phyloP scores from a whole-genome alignment of 176 grass and related monocot species.

The Eremochloa ophiuroides region DNA sequence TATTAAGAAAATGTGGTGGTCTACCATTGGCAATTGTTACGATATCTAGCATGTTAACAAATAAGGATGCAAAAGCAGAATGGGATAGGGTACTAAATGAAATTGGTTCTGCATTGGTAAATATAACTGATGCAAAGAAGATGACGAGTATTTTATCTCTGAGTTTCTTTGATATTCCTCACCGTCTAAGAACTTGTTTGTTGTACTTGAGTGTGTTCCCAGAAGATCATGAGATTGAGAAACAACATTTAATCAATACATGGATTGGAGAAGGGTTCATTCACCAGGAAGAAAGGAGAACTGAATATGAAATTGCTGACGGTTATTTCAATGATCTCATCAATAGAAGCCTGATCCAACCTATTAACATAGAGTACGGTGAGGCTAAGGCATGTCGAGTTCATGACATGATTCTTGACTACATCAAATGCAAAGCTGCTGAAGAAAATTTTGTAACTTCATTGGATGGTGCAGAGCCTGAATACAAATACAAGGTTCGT shows the following conservation, averaged over 20 bases:
- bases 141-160: neutral
- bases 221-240: neutral
- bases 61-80: neutral
- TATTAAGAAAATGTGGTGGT: neutral
- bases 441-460: neutral
- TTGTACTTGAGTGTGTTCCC: neutral
- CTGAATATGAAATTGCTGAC: neutral
- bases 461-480: neutral
- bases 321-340: neutral
- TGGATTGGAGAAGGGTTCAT: constrained; percentile 15
- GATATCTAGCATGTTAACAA: neutral
- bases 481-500: no score
- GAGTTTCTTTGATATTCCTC: neutral
- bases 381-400: neutral
- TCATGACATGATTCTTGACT: constrained; percentile 9
- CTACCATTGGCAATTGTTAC: constrained; percentile 3
- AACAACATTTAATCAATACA: neutral
- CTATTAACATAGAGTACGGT: neutral
- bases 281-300: neutral
- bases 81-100: neutral
- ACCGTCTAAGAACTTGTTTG: neutral
- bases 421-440: neutral
- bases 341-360: neutral
- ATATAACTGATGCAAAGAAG: neutral
- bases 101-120: neutral